Evolutionary conservation across 1,139 yeast genomes (phyloP), one percentile per base, ranked within the genome.

Genomic region (Eremothecium gossypii): DNA sequence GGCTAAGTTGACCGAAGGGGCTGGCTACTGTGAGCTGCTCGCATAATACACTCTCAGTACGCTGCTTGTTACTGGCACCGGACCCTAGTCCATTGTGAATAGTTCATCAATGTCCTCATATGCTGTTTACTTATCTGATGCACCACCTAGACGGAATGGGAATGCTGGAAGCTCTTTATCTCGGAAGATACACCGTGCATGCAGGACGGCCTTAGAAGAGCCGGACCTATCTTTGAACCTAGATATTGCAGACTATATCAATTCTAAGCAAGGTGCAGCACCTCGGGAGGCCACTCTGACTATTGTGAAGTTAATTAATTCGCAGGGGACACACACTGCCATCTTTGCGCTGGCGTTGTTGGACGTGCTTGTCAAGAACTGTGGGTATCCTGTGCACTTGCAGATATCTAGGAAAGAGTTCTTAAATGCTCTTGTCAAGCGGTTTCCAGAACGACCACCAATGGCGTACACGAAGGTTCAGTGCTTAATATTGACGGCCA

Each of bases 371-470:
- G 98, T 91, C 42, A 91, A 91, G 67, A 91, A 91, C 65, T 91
- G 99, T 68, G 98, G 98, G 2, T 93, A 89, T 63, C 96, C 98
- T 4, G 79, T 91, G 67, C 98, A 91, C 51, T 71, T 91, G 43
- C 98, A 93, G 66, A 85, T 91, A 42, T 84, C 96, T 7, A 76
- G 97, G 49, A 91, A 91, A 65, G 98, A 91, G 60, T 91, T 91
- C 54, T 71, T 91, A 58, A 91, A 91, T 63, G 96, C 87, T 57
- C 73, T 91, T 58, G 98, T 91, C 29, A 83, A 85, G 55, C 68
- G 89, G 60, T 93, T 91, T 66, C 97, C 98, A 1, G 97, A 89
- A 60, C 77, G 87, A 58, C 98, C 98, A 3, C 96, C 97, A 1
- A 67, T 81, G 50, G 75, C 91, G 33, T 87, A 85, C 63, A 71